These are phyloP conservation scores for Trichosporon coremiiforme DNA, from an alignment of 1,284 basidiomycete genomes.

Conservation along the genomic window DNA sequence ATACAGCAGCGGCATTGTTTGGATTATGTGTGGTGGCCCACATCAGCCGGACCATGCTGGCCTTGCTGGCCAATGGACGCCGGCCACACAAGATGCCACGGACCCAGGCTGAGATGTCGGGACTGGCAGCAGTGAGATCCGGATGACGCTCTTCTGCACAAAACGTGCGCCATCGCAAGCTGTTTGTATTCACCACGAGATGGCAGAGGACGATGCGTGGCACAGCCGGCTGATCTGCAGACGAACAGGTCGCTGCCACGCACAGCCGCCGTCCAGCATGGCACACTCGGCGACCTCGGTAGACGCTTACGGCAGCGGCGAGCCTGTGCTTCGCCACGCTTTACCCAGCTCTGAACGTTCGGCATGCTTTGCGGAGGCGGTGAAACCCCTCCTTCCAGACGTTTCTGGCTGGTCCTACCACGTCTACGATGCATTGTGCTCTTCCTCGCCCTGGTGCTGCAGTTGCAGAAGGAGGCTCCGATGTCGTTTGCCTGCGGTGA, in stretches of 20 bases:
- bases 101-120: too few relatives aligned
- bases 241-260: too few relatives aligned
- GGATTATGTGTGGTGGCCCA: not conserved
- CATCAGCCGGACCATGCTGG: too few relatives aligned
- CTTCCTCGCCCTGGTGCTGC: not conserved
- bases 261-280: not conserved
- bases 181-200: too few relatives aligned
- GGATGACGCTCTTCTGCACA: not conserved
- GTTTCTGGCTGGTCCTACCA: not conserved
- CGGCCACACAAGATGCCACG: too few relatives aligned
- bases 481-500: not conserved
- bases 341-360: not conserved
- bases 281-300: not conserved
- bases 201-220: not conserved
- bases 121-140: not conserved
- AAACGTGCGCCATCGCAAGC: too few relatives aligned
- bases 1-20: not conserved
- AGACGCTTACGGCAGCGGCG: not conserved
- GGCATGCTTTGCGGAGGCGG: not conserved
- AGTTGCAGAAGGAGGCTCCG: not conserved
- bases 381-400: not conserved
- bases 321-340: not conserved
- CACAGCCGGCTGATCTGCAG: too few relatives aligned
- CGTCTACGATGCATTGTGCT: not conserved
- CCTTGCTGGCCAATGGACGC: too few relatives aligned